Base-by-base conservation (phyloP, 176 grass and related monocot genomes). In the Tillandsia leiboldiana region DNA sequence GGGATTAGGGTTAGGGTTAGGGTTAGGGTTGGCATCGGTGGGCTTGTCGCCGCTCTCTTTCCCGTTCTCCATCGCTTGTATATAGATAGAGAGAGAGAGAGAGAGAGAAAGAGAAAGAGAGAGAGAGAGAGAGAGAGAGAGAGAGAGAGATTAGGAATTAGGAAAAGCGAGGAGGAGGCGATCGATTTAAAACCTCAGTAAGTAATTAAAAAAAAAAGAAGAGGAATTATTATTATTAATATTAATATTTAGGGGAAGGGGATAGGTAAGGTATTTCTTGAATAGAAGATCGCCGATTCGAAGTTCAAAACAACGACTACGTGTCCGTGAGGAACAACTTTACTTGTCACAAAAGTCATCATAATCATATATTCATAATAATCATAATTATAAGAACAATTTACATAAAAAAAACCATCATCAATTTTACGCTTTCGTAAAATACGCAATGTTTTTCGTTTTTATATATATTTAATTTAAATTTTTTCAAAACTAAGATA, bases 1-100 rank as follows among this genome's bases (percentile, higher is more conserved):
- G n/a, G 26, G 28, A 24, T 64, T 65, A 11, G 76, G 73, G 52
- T 67, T 74, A 17, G 81, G 73, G 52, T 67, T 74, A 17, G 81
- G 63, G 29, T 20, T 68, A 79, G 83, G 81, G 76, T 76, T 86
- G 15, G 79, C 26, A 18, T 58, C 70, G 71, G 28, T 56, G 28
- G 77, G 72, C 57, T 79, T 92, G 23, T 87, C 88, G 73, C 59
- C 84, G 72, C 77, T 86, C 70, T 78, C 87, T 71, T 90, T 83
- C 29, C 79, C 79, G 72, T 88, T 86, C 51, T 93, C 90, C 95
- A 99, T 91, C 70, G 48, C 52, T 23, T 70, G 65, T 56, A 1
- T 14, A 24, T 52, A 66, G 63, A 85, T 73, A 65, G 68, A 23
- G 72, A 54, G 73, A 52, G 29, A 20, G 52, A 49, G 53, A 67